Evolutionary conservation across 495 filamentous ascomycete genomes (phyloP).

Genomic region (Astrothelium macrocarpum): DNA sequence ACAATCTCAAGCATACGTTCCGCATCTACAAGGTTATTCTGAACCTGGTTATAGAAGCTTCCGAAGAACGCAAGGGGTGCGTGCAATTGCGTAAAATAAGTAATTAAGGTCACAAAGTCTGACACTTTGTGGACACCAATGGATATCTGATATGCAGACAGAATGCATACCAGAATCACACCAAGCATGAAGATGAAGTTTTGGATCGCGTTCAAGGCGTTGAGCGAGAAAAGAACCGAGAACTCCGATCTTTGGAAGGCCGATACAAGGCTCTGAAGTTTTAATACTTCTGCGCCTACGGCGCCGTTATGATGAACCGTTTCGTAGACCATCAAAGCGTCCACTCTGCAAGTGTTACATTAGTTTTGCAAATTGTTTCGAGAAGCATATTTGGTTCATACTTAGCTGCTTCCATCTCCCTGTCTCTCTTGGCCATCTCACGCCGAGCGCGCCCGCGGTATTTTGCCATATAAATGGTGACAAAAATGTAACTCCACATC

Average conservation of each 20-base stretch:
- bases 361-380: too few relatives aligned
- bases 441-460: slow-evolving; percentile 82
- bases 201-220: slow-evolving; percentile 87
- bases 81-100: slow-evolving; percentile 88
- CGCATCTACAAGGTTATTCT: slow-evolving; percentile 92
- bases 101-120: slow-evolving; percentile 69
- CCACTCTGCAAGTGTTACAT: slow-evolving; percentile 67
- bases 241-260: slow-evolving; percentile 76
- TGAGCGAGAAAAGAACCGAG: slow-evolving; percentile 76
- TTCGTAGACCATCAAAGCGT: slow-evolving; percentile 95
- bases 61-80: slow-evolving; percentile 95
- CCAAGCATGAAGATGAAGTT: slow-evolving; percentile 90
- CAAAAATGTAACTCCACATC: slow-evolving; percentile 88
- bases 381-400: too few relatives aligned
- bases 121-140: slow-evolving; percentile 60
- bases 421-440: slow-evolving; percentile 85
- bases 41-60: slow-evolving; percentile 92
- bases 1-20: slow-evolving; percentile 91
- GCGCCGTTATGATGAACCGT: slow-evolving; percentile 99
- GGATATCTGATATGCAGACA: slow-evolving; percentile 81
- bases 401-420: slow-evolving; percentile 94
- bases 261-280: too few relatives aligned
- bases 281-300: slow-evolving; percentile 66
- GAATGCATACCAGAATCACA: slow-evolving; percentile 70
- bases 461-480: slow-evolving; percentile 94